Evolutionary conservation across 2,329 filamentous ascomycete genomes (phyloP).

Genomic region (Pseudodiploospora longispora): DNA sequence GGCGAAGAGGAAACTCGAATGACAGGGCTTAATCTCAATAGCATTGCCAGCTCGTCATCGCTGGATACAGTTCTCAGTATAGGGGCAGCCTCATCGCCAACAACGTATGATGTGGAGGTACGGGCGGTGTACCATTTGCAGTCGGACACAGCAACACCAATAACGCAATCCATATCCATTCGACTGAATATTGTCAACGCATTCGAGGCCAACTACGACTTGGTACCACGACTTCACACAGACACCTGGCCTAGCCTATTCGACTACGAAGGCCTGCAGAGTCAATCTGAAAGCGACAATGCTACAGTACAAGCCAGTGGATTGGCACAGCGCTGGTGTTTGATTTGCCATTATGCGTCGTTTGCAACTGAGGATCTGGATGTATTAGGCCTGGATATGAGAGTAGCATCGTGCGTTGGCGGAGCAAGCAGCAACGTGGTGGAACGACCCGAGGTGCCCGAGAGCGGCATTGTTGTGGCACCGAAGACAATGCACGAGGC

Average conservation of each 20-base stretch:
- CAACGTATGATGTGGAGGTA: constrained; percentile 59
- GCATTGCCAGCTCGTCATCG: constrained; percentile 38
- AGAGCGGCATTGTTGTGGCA: constrained; percentile 41
- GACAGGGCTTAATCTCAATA: constrained; percentile 34
- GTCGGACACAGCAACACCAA: constrained; percentile 71
- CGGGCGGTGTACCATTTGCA: constrained; percentile 70
- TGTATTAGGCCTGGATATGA: constrained; percentile 54
- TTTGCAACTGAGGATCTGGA: constrained; percentile 66
- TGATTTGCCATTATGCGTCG: constrained; percentile 66
- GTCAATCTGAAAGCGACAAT: constrained; percentile 24
- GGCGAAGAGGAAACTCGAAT: constrained; percentile 35
- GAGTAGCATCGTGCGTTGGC: constrained; percentile 52
- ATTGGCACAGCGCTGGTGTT: constrained; percentile 71
- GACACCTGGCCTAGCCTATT: constrained; percentile 87
- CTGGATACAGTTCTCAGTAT: constrained; percentile 39
- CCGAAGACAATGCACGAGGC: constrained; percentile 65
- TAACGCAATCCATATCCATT: constrained; percentile 63
- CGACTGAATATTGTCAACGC: constrained; percentile 69
- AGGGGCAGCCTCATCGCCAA: constrained; percentile 41
- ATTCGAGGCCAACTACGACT: constrained; percentile 87
- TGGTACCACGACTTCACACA: constrained; percentile 68
- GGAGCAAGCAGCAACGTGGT: constrained; percentile 50
- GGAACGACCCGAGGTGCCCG: constrained; percentile 29
- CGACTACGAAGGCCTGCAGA: constrained; percentile 43
- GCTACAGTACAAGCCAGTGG: constrained; percentile 38